A percentile compares a stretch with the other conserved stretches of the same genome.
Evolutionary conservation across 495 filamentous ascomycete species (phyloP).

Genomic region (Lasiosphaeria ovina): DNA sequence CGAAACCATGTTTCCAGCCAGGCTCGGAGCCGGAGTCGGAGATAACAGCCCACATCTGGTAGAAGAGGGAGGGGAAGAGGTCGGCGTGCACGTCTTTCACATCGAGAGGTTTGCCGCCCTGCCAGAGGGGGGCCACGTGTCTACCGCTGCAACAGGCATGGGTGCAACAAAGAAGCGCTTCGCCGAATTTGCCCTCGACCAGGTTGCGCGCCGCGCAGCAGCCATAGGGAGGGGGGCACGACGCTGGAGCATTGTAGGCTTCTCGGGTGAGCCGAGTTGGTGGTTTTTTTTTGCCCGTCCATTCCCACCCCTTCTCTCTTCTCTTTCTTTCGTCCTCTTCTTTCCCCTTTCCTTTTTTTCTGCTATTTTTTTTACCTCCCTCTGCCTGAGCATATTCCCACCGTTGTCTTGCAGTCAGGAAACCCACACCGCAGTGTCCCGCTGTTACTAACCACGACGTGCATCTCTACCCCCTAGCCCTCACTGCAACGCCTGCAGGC

Average conservation of each 20-base stretch:
- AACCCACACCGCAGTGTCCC: neutral
- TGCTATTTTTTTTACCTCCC: neutral
- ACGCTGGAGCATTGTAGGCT: slow-evolving; percentile 28
- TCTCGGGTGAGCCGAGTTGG: slow-evolving; percentile 22
- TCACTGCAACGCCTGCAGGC: slow-evolving; percentile 30
- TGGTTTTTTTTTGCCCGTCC: neutral
- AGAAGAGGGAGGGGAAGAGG: slow-evolving; percentile 21
- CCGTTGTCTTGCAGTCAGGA: neutral
- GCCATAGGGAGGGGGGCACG: neutral
- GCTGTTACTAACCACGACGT: neutral
- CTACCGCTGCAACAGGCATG: no score
- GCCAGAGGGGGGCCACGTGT: neutral
- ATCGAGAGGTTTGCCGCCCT: slow-evolving; percentile 27
- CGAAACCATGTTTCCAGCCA: slow-evolving; percentile 56
- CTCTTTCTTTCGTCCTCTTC: neutral
- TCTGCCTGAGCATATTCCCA: neutral
- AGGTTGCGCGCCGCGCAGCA: slow-evolving; percentile 18
- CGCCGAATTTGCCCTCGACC: slow-evolving; percentile 24
- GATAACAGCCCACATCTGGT: neutral
- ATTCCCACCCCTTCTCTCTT: neutral
- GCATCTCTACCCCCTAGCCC: slow-evolving; percentile 15
- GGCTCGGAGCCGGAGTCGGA: neutral
- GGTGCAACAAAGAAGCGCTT: slow-evolving; percentile 14
- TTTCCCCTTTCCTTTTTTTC: neutral
- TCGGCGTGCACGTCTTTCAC: slow-evolving; percentile 38